phyloP scores from a whole-genome alignment of 495 filamentous ascomycete species.

The Entonaema liquescens region DNA sequence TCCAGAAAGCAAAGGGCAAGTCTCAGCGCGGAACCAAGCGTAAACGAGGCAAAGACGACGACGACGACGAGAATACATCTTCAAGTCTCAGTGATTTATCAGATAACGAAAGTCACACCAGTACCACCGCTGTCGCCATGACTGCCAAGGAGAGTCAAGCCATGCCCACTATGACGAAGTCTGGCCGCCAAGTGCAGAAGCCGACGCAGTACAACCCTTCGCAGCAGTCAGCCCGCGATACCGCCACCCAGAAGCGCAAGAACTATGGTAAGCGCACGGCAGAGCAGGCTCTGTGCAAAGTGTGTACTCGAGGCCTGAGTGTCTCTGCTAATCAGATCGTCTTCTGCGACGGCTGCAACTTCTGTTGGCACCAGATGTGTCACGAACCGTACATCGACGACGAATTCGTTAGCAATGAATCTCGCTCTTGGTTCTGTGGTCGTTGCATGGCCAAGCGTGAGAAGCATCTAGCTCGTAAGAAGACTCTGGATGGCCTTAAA shows the following conservation, averaged over 20 bases:
- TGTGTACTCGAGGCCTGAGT: conserved; percentile 80
- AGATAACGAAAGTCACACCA: conserved; percentile 56
- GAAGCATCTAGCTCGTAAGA: conserved; percentile 54
- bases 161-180: conserved; percentile 77
- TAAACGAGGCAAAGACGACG: conserved; percentile 56
- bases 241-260: conserved; percentile 49
- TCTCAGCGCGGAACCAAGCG: conserved; percentile 52
- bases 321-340: conserved; percentile 86
- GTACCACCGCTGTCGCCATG: conserved; percentile 57
- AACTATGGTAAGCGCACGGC: conserved; percentile 59
- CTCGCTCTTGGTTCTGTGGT: conserved; percentile 77
- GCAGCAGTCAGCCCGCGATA: conserved; percentile 49
- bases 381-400: conserved; percentile 83
- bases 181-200: conserved; percentile 81
- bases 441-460: conserved; percentile 66
- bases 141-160: conserved; percentile 49
- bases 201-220: conserved; percentile 75
- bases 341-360: conserved; percentile 92
- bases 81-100: conserved; percentile 50
- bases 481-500: conserved; percentile 39
- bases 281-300: conserved; percentile 70
- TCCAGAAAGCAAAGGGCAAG: conserved; percentile 35
- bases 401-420: conserved; percentile 70
- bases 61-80: conserved; percentile 48
- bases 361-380: conserved; percentile 89